Evolutionary conservation across 2,329 filamentous ascomycete species (phyloP).

Genomic region (Ilyonectria mors-panacis): DNA sequence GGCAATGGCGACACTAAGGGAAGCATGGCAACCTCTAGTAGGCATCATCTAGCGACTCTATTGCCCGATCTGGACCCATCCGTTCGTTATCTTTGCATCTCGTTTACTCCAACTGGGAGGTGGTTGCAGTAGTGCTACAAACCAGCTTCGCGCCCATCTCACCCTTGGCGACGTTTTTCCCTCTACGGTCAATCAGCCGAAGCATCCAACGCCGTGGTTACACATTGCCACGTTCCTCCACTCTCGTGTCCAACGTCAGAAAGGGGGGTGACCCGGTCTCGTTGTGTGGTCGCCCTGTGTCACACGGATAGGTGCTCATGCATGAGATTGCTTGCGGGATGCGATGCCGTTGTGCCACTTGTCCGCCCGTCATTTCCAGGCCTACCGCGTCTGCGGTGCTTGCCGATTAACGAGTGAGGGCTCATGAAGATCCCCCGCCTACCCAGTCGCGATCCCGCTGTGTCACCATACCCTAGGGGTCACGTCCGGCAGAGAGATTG

Average conservation of each 20-base stretch:
- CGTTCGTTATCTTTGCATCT: background rate
- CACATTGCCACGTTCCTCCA: slow-evolving; percentile 33
- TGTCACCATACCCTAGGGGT: slow-evolving; percentile 19
- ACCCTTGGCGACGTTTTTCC: slow-evolving; percentile 36
- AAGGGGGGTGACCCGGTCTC: slow-evolving; percentile 27
- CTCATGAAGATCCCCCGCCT: background rate
- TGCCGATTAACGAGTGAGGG: background rate
- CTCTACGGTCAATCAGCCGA: slow-evolving; percentile 44
- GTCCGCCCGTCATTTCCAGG: slow-evolving; percentile 9
- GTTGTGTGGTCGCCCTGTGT: slow-evolving; percentile 35
- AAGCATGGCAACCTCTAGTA: background rate
- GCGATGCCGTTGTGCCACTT: slow-evolving; percentile 5
- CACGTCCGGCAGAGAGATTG: slow-evolving; percentile 30
- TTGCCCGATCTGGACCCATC: slow-evolving; percentile 3
- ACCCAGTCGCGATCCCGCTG: slow-evolving; percentile 18
- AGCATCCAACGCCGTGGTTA: slow-evolving; percentile 37
- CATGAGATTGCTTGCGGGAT: slow-evolving; percentile 30
- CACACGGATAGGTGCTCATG: slow-evolving; percentile 31
- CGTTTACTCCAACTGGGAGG: background rate
- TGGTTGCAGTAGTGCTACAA: slow-evolving; percentile 4
- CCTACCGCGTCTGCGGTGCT: background rate
- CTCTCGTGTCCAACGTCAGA: slow-evolving; percentile 34
- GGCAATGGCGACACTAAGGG: background rate
- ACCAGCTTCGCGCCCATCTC: slow-evolving; percentile 5
- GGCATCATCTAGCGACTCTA: background rate